Percentiles rank a stretch among this genome's conserved stretches.
These are phyloP conservation scores for Asterella californica DNA, from an alignment of 225 moss, liverwort and hornwort species.

Conservation along the genomic window DNA sequence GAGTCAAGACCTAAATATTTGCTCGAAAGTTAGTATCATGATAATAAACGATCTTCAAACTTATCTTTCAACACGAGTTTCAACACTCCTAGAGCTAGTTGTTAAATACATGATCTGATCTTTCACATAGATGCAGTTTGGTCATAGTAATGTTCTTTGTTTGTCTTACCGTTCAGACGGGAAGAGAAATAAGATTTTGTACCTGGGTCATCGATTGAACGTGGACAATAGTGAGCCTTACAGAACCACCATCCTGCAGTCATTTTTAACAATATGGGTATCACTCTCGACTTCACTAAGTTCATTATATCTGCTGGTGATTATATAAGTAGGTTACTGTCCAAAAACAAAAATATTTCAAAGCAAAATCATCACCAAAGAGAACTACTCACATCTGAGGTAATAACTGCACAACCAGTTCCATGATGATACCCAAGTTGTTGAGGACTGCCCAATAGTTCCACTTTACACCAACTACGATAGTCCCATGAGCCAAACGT, in stretches of 20 bases:
- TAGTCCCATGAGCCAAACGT: background rate
- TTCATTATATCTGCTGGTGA: too few relatives aligned
- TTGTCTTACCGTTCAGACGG: background rate
- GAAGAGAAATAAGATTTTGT: background rate
- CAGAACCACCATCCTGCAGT: constrained; percentile 50
- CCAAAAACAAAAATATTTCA: background rate
- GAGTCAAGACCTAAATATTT: constrained; percentile 23
- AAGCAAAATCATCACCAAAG: background rate
- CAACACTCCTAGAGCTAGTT: too few relatives aligned
- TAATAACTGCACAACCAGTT: constrained; percentile 63
- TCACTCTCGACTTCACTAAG: too few relatives aligned
- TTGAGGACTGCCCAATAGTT: constrained; percentile 58
- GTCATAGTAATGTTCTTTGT: background rate
- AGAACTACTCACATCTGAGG: constrained; percentile 38
- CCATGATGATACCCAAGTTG: constrained; percentile 63
- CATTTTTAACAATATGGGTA: background rate
- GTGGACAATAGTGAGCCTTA: constrained; percentile 55
- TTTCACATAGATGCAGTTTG: background rate
- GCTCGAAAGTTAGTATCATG: background rate
- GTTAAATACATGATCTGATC: too few relatives aligned
- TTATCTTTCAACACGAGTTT: background rate
- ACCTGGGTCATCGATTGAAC: constrained; percentile 70
- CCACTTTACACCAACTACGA: constrained; percentile 60
- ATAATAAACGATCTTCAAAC: background rate
- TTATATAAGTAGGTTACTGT: background rate